Evolutionary conservation across 352 stramenopile species (phyloP).

Genomic region (Aphanomyces cochlioides): DNA sequence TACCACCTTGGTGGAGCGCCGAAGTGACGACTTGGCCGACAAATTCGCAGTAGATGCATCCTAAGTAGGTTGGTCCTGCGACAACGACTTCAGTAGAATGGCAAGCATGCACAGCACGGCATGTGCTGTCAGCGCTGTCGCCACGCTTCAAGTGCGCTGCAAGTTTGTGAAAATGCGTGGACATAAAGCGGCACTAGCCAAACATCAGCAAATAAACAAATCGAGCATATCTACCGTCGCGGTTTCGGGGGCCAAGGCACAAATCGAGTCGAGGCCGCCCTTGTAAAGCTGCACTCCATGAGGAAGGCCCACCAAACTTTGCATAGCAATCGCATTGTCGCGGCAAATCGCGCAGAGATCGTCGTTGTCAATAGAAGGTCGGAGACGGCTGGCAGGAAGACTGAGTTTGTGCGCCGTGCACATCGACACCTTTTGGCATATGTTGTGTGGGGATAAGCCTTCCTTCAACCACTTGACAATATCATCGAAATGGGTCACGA

Average conservation of each 20-base stretch:
- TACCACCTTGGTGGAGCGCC: constrained; percentile 40
- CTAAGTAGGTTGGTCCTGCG: constrained; percentile 31
- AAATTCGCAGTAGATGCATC: constrained; percentile 78
- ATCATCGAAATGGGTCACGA: constrained; percentile 53
- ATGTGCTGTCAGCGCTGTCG: constrained; percentile 52
- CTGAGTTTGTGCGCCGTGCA: constrained; percentile 34
- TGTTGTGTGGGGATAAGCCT: constrained; percentile 42
- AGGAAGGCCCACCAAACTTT: constrained; percentile 43
- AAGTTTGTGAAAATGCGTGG: constrained; percentile 50
- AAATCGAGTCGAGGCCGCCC: constrained; percentile 48
- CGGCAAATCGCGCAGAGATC: constrained; percentile 26
- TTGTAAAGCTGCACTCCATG: constrained; percentile 51
- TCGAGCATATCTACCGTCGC: constrained; percentile 34
- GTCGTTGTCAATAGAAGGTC: neutral
- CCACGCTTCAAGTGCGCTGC: constrained; percentile 50
- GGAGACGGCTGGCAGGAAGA: neutral
- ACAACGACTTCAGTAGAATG: neutral
- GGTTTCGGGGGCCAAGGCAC: constrained; percentile 54
- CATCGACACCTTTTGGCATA: constrained; percentile 44
- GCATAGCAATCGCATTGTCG: constrained; percentile 23
- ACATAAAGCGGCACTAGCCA: constrained; percentile 48
- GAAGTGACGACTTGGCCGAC: constrained; percentile 55
- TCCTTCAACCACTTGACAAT: constrained; percentile 54
- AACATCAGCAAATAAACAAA: constrained; percentile 12
- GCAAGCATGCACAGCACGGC: constrained; percentile 47